These are phyloP conservation scores for Botrytis squamosa DNA, from an alignment of 2,329 filamentous ascomycete genomes.

Conservation along the genomic window DNA sequence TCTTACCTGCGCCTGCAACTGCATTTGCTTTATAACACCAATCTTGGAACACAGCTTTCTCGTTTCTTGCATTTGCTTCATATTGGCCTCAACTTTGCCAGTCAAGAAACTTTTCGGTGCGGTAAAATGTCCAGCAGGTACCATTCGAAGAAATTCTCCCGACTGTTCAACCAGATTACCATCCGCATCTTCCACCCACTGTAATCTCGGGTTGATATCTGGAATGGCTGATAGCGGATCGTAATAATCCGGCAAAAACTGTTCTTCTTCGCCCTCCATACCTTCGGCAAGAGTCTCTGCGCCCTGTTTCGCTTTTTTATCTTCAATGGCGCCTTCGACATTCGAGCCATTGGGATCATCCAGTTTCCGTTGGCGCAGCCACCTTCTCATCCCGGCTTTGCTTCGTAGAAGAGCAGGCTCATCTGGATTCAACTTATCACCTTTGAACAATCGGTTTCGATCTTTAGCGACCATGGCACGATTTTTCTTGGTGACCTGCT, in stretches of 20 bases:
- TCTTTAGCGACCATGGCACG: conserved; percentile 83
- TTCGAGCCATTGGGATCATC: conserved; percentile 51
- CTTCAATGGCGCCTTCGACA: conserved; percentile 46
- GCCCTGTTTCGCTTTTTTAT: conserved; percentile 49
- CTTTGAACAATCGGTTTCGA: conserved; percentile 80
- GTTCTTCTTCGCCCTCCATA: conserved; percentile 81
- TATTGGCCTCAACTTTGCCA: conserved; percentile 83
- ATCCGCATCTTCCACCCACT: conserved; percentile 87
- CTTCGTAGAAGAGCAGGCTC: conserved; percentile 82
- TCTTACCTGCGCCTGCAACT: conserved; percentile 87
- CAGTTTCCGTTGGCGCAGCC: conserved; percentile 75
- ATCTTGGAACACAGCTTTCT: conserved; percentile 95
- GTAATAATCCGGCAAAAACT: conserved; percentile 90
- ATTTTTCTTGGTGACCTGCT: conserved; percentile 97
- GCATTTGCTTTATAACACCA: conserved; percentile 98
- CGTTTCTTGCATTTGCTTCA: conserved; percentile 94
- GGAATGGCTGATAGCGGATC: conserved; percentile 82
- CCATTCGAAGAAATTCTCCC: conserved; percentile 77
- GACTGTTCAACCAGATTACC: conserved; percentile 85
- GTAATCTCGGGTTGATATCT: conserved; percentile 72
- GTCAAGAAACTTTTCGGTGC: conserved; percentile 72
- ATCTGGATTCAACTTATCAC: conserved; percentile 79
- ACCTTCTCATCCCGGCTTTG: conserved; percentile 87
- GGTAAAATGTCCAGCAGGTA: conserved; percentile 72
- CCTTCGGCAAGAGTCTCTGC: conserved; percentile 86